Conservation (phyloP, 306 rosid genomes). For the Biancaea sappan region DNA sequence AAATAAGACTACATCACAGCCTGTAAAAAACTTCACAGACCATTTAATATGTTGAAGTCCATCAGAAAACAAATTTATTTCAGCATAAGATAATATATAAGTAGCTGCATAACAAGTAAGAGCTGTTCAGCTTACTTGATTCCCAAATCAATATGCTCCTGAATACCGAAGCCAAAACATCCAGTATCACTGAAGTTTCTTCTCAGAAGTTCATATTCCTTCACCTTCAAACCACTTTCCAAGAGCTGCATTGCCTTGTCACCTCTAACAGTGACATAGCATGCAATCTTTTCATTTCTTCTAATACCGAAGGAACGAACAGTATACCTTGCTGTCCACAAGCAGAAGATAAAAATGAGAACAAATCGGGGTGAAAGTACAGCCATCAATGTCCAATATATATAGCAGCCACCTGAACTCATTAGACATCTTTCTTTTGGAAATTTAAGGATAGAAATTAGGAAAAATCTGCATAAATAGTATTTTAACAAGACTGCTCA, state of each 20-base stretch:
- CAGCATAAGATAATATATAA: neutral
- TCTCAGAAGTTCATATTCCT: slow-evolving; percentile 75
- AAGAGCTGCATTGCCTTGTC: slow-evolving; percentile 86
- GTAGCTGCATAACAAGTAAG: neutral
- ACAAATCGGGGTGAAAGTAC: neutral
- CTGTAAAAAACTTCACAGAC: neutral
- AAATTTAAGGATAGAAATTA: neutral
- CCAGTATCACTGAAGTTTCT: slow-evolving; percentile 85
- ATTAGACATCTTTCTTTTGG: neutral
- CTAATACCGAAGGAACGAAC: slow-evolving; percentile 79
- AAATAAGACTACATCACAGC: neutral
- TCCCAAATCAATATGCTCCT: slow-evolving; percentile 85
- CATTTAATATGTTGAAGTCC: neutral
- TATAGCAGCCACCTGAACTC: neutral
- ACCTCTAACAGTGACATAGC: slow-evolving; percentile 82
- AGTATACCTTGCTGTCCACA: slow-evolving; percentile 71
- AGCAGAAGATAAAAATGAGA: neutral
- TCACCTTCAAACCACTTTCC: slow-evolving; percentile 87
- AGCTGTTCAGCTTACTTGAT: slow-evolving; percentile 59
- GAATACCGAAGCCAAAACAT: slow-evolving; percentile 86
- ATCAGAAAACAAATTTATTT: neutral
- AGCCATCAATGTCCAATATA: neutral
- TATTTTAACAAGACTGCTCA: neutral
- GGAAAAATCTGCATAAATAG: neutral
- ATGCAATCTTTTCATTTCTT: slow-evolving; percentile 88